phyloP scores from a whole-genome alignment of 345 rosid genomes.

The Brassica incana region DNA sequence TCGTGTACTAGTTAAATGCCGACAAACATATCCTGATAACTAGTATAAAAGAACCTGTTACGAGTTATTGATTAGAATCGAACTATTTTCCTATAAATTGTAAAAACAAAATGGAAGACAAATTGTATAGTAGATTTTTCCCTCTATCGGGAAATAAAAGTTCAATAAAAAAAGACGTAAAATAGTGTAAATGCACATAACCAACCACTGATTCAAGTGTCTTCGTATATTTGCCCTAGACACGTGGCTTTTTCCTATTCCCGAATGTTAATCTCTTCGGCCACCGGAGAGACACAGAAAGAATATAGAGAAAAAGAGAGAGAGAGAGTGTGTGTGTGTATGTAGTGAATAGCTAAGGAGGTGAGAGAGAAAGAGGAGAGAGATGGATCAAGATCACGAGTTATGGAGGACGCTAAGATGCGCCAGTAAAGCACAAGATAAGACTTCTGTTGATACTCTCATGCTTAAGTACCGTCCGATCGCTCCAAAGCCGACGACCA shows the following conservation, averaged over 20 bases:
- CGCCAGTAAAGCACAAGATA: conserved; percentile 41
- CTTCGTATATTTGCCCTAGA: conserved; percentile 36
- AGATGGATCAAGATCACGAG: conserved; percentile 34
- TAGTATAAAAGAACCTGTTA: background rate
- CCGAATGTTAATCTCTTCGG: conserved; percentile 38
- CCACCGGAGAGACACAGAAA: conserved; percentile 24
- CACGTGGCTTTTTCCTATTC: conserved; percentile 49
- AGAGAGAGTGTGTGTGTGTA: background rate
- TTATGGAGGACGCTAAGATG: conserved; percentile 41
- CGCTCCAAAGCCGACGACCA: conserved; percentile 45
- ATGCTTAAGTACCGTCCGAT: conserved; percentile 87
- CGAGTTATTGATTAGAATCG: background rate
- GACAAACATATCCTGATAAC: background rate
- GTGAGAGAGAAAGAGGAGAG: background rate
- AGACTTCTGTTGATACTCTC: conserved; percentile 46
- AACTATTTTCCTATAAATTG: background rate
- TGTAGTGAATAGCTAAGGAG: conserved; percentile 1
- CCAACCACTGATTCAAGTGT: conserved; percentile 32
- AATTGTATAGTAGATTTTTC: background rate
- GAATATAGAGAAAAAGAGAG: conserved; percentile 29
- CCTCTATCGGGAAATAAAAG: conserved; percentile 1
- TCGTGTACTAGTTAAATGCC: conserved; percentile 13
- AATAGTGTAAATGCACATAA: conserved; percentile 20
- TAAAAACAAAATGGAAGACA: background rate
- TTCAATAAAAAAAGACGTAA: background rate